Conservation (phyloP, 2,329 filamentous ascomycete genomes). For the Coniochaeta prunicola region DNA sequence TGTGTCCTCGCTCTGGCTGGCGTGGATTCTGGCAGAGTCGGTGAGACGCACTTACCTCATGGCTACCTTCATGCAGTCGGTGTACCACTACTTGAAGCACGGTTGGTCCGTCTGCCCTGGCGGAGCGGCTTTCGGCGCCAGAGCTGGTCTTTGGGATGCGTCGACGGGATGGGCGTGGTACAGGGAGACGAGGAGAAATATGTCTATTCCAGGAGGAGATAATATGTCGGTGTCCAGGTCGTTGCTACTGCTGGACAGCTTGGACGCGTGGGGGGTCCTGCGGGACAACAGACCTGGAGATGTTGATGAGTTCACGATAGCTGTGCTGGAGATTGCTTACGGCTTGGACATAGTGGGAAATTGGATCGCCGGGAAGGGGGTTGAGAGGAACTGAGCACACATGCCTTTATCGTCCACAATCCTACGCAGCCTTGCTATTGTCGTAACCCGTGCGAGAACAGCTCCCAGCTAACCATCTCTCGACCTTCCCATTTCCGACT, state of each 20-base stretch:
- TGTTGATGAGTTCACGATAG: slow-evolving; percentile 11
- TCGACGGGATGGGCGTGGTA: slow-evolving; percentile 15
- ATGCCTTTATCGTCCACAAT: neutral
- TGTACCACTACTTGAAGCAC: slow-evolving; percentile 15
- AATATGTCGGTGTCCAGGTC: neutral
- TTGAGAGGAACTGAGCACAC: too few relatives aligned
- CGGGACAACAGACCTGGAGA: slow-evolving; percentile 5
- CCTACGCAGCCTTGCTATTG: neutral
- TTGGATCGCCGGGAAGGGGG: slow-evolving; percentile 1
- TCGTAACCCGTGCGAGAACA: neutral
- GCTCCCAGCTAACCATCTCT: neutral
- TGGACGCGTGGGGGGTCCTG: slow-evolving; percentile 7
- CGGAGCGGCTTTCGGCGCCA: slow-evolving; percentile 15
- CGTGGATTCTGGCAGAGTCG: slow-evolving; percentile 25
- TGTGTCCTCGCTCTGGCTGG: slow-evolving; percentile 9
- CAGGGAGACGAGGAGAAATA: slow-evolving; percentile 1
- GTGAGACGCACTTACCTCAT: slow-evolving; percentile 20
- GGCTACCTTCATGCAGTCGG: slow-evolving; percentile 9
- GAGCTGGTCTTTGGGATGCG: slow-evolving; percentile 19
- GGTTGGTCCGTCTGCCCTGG: slow-evolving; percentile 15
- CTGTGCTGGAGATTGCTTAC: slow-evolving; percentile 8
- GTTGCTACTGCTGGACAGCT: slow-evolving; percentile 7
- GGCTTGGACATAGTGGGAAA: slow-evolving; percentile 10
- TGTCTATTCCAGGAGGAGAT: neutral
- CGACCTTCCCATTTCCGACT: neutral